Evolutionary conservation across 768 basidiomycete genomes (phyloP).

Genomic region (Suillus subluteus): DNA sequence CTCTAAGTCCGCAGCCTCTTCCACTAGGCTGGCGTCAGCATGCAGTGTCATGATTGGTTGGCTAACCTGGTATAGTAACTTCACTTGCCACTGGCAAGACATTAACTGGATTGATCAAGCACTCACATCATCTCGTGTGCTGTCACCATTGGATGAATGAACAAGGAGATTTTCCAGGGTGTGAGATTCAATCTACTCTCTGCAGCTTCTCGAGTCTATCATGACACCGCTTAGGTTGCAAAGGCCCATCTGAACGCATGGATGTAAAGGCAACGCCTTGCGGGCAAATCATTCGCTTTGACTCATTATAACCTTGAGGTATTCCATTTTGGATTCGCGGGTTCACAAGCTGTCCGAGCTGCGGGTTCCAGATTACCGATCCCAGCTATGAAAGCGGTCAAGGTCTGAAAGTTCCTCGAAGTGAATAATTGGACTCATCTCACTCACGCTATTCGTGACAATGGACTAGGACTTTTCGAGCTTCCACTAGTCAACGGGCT

Average conservation of each 20-base stretch:
- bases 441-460: not conserved
- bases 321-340: not conserved
- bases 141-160: not conserved
- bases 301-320: not conserved
- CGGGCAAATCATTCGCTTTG: not conserved
- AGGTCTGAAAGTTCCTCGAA: not conserved
- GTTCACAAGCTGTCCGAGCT: not conserved
- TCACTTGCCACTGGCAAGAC: too few relatives aligned
- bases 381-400: not conserved
- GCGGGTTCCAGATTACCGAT: not conserved
- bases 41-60: not conserved
- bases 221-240: not conserved
- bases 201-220: not conserved
- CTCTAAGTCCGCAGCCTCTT: too few relatives aligned
- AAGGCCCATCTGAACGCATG: not conserved
- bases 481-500: not conserved
- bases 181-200: not conserved
- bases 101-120: not conserved
- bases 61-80: not conserved
- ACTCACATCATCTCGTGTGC: not conserved
- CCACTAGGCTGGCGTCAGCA: too few relatives aligned
- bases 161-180: not conserved
- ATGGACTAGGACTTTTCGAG: not conserved
- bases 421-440: not conserved
- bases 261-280: not conserved